Base-by-base conservation (phyloP, 345 rosid genomes). In the Raphanus sativus region DNA sequence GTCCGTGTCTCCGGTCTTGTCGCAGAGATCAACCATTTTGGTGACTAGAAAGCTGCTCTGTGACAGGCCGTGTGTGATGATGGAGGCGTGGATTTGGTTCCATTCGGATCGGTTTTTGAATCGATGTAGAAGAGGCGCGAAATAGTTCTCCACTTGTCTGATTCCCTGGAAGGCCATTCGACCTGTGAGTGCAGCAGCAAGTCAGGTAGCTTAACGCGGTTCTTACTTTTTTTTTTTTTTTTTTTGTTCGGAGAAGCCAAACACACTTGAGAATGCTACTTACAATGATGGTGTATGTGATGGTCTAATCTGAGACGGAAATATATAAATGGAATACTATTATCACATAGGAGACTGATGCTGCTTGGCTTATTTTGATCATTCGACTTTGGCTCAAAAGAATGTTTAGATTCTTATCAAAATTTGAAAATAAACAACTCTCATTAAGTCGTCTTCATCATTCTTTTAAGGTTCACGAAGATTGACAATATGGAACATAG, bases 41-140 rank as follows among this genome's bases (percentile, higher is more conserved):
- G 90, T 87, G 45, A 79, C 76, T 70, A 82, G 55, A 65, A 84
- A 87, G 78, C 71, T 85, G 85, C 89, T 87, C 75, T 83, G 86
- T 3, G 84, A 80, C 16, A 91, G 78, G 8, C 86, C 84, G 75
- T 79, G 74, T 26, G 63, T 60, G 67, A 85, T 64, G 54, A 87
- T 62, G 65, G 36, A 79, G 33, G 85, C 84, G 64, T 89, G 87
- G 40, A 77, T 73, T 77, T 71, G 80, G 81, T 83, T 86, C 89
- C 84, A 42, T 15, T 86, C 76, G 0, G 42, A 62, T 9, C 50
- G 63, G 73, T 1, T 52, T 52, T 52, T 52, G 59, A 52, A 52
- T 52, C 29, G 77, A 36, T 78, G 87, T 21, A 87, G 69, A 36
- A 79, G 10, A 62, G 89, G 83, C 60, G 74, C 83, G 48, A 83